Conservation (phyloP, 305 asterid genomes). For the Vinca major region DNA sequence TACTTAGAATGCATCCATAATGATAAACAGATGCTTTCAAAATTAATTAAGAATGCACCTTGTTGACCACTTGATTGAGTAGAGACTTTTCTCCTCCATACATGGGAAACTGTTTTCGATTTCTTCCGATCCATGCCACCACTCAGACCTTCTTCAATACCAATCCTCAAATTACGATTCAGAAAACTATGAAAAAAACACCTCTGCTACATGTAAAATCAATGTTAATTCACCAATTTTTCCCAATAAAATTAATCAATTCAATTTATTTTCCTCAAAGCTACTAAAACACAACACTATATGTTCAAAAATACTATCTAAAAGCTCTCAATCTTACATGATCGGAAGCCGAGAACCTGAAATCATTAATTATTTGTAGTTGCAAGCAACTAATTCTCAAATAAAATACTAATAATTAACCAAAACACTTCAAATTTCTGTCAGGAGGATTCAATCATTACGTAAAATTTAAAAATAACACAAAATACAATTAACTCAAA, state of each 20-base stretch:
- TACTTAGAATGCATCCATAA: background rate
- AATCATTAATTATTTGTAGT: background rate
- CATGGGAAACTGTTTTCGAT: slow-evolving; percentile 23
- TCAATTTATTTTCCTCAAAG: too few species aligned
- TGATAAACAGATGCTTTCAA: too few species aligned
- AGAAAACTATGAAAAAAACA: slow-evolving; percentile 26
- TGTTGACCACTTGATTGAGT: slow-evolving; percentile 33
- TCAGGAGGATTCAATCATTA: too few species aligned
- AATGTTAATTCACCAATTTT: background rate
- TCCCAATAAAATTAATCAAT: background rate
- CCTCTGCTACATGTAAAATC: slow-evolving; percentile 25
- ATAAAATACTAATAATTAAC: background rate
- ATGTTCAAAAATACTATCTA: background rate
- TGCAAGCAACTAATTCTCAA: background rate
- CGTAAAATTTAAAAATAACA: background rate
- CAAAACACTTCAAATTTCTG: background rate
- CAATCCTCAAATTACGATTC: slow-evolving; percentile 27
- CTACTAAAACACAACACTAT: too few species aligned
- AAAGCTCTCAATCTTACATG: background rate
- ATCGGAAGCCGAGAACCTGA: too few species aligned
- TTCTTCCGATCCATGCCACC: slow-evolving; percentile 23
- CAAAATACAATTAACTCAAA: background rate
- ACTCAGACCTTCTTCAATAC: slow-evolving; percentile 21
- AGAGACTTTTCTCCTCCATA: slow-evolving; percentile 58
- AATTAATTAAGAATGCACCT: slow-evolving; percentile 20